Evolutionary conservation across 139 green algal genomes (phyloP), one percentile per base, ranked within the genome.

Genomic region (Chlamydomonas sphaeroides): DNA sequence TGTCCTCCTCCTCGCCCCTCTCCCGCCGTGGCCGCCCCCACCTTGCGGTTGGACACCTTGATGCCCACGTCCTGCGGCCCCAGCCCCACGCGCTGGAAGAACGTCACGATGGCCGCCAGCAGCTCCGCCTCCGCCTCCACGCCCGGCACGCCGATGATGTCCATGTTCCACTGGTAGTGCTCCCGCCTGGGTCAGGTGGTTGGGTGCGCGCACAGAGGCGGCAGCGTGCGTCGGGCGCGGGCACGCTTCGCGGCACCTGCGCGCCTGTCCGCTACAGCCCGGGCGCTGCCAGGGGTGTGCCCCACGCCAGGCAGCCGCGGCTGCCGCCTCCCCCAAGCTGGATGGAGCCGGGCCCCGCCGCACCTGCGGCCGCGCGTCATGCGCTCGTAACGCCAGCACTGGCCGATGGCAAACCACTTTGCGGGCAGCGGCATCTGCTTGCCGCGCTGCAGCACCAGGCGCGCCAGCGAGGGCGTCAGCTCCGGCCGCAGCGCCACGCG

Each of bases 121-220:
- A 99, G 91, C 93, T 99, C 97, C 45, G 94, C 97, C 89, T 99
- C 97, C 6, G 97, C 97, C 85, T 83, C 68, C 68, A 87, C 88
- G 51, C 88, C 93, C n/a, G 93, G 65, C 45, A 98, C 95, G 11
- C 95, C 95, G 6, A 99, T 86, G 68, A 99, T 95, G 90, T 99
- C 97, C 96, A 99, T 98, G 91, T 99, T 99, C 91, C 97, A 99
- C 85, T 99, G 97, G 79, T 98, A 99, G 88, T 99, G 97, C 94
- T 99, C 97, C 8, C 97, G 90, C 88, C 87, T 89, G 85, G 5
- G 39, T 65, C 33, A 7, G 41, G 23, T 18, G 25, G 32, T 67
- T n/a, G n/a, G n/a, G n/a, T n/a, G n/a, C n/a, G n/a, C n/a, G n/a
- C n/a, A n/a, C n/a, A n/a, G n/a, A n/a, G n/a, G n/a, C n/a, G n/a